A percentile compares a stretch with the other conserved stretches of the same genome.
Conservation (phyloP, 2,329 filamentous ascomycete species). For the Macroventuria anomochaeta region DNA sequence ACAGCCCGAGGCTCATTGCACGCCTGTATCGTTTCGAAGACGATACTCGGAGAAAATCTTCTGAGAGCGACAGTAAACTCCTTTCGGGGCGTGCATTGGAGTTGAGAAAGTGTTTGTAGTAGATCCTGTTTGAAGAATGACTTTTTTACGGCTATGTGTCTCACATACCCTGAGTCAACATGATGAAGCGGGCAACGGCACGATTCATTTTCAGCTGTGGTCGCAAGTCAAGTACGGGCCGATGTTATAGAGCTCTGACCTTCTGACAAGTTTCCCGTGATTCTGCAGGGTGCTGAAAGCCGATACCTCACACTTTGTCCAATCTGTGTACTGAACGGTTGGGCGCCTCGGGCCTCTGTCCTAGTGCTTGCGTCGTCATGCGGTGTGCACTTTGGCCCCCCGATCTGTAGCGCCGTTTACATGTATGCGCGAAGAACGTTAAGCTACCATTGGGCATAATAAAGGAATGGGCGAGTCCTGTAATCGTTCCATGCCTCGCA, state of each 20-base stretch:
- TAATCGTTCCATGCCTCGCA: background rate
- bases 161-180: background rate
- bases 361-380: constrained; percentile 9
- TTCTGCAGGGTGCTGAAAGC: background rate
- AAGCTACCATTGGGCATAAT: background rate
- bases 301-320: background rate
- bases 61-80: no score
- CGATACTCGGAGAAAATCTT: no score
- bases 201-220: background rate
- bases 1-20: no score
- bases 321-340: background rate
- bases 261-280: constrained; percentile 5
- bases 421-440: background rate
- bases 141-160: background rate
- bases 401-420: constrained; percentile 1
- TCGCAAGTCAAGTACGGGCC: constrained; percentile 12
- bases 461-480: background rate
- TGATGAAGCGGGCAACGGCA: background rate
- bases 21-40: background rate
- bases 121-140: no score
- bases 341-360: constrained; percentile 9
- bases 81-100: no score
- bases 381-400: background rate
- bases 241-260: background rate
- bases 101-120: background rate